A percentile compares a stretch with the other conserved stretches of the same genome.
Evolutionary conservation across 805 yeast genomes (phyloP).

Genomic region (Ogataea saltuana): DNA sequence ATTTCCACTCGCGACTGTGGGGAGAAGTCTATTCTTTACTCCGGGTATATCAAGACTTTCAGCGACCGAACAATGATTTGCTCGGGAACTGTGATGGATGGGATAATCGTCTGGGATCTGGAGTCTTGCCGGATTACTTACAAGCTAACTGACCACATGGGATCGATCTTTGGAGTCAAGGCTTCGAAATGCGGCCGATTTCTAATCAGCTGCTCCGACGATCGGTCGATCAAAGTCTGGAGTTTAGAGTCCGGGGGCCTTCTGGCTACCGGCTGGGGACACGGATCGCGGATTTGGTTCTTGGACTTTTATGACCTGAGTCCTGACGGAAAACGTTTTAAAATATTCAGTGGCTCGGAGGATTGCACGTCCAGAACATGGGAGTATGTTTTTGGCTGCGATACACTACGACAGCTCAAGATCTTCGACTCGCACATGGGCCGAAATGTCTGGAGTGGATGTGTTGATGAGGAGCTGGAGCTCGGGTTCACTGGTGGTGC

Average conservation of each 20-base stretch:
- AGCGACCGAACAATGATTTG: conserved; percentile 48
- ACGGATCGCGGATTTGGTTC: conserved; percentile 91
- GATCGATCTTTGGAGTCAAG: conserved; percentile 83
- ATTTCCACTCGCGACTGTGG: conserved; percentile 44
- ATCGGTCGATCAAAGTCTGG: conserved; percentile 82
- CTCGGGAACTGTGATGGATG: conserved; percentile 93
- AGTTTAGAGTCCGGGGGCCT: conserved; percentile 55
- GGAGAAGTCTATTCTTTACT: conserved; percentile 82
- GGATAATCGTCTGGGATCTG: conserved; percentile 77
- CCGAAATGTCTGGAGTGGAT: conserved; percentile 85
- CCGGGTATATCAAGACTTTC: conserved; percentile 68
- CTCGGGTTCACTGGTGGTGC: conserved; percentile 88
- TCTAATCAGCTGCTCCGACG: conserved; percentile 88
- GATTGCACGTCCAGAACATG: conserved; percentile 85
- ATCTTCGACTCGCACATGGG: conserved; percentile 75
- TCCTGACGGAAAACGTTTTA: conserved; percentile 24
- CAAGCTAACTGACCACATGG: conserved; percentile 76
- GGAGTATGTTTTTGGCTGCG: conserved; percentile 43
- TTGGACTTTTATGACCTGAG: conserved; percentile 53
- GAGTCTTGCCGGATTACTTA: conserved; percentile 44
- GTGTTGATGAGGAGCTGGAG: conserved; percentile 44
- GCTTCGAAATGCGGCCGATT: conserved; percentile 55
- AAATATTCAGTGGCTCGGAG: conserved; percentile 72
- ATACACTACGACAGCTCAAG: conserved; percentile 43
- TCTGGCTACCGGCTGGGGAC: conserved; percentile 92